Base-by-base conservation (phyloP, 345 rosid genomes). In the Eucalyptus brandiana region DNA sequence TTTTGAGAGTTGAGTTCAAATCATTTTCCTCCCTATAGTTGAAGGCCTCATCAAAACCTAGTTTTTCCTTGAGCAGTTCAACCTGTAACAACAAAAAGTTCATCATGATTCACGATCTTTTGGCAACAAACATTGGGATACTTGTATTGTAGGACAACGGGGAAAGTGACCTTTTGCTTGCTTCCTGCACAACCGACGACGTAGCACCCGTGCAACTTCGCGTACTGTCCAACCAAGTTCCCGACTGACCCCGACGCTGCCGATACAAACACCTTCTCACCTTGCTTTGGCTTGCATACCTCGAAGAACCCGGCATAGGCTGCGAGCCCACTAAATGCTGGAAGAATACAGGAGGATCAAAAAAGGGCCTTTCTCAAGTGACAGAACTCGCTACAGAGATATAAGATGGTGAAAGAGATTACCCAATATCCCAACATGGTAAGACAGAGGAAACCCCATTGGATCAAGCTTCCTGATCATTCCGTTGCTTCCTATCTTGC, bases 391-490 rank as follows among this genome's bases (percentile, higher is more conserved):
- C 6, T 21, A 2, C 47, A 40, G 85, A 37, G 81, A 21, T 62
- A 30, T 51, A 12, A 32, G 62, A 86, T 24, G 76, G 9, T n/a
- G 62, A 85, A 32, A 80, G 80, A 42, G 34, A 15, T 42, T 92
- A 95, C 97, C 97, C 42, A 95, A 88, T 90, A 92, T 32, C 34
- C 95, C 96, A 34, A 93, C 92, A 87, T 95, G 96, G 87, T 92
- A 62, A 30, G 97, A 94, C 86, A 95, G 85, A 2, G 96, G 96
- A 86, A 95, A 93, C 34, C 95, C 96, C 96, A 95, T 90, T 16
- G 95, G 88, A 45, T 95, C 96, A 34, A 94, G 90, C 87, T 93
- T 94, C 89, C 94, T 90, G 28, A 93, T 60, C 69, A 87, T 87
- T 44, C 92, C 94, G 37, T 91, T 93, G 3, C 91, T 91, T 89